These are phyloP conservation scores for Geotrichum ghanense DNA, from an alignment of 805 yeast genomes.

Conservation along the genomic window DNA sequence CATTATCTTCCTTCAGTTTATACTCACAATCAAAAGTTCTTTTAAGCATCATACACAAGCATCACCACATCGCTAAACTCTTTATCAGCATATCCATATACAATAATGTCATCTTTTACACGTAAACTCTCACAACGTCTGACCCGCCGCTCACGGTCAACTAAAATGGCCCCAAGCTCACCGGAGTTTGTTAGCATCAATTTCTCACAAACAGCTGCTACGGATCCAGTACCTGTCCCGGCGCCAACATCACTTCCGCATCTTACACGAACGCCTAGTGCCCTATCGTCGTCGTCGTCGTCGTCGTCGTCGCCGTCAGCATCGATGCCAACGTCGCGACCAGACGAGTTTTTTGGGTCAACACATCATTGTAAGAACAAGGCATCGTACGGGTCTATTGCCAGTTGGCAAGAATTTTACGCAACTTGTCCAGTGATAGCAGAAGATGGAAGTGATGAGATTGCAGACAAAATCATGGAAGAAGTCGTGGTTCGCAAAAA, in stretches of 20 bases:
- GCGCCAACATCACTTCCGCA: too few relatives aligned
- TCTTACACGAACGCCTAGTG: neutral
- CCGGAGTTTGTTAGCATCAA: neutral
- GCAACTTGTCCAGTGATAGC: neutral
- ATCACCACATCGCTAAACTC: neutral
- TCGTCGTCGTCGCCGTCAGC: neutral
- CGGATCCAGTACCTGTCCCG: too few relatives aligned
- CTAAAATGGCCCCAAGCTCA: neutral
- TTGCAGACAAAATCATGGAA: neutral
- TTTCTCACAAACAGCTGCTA: neutral
- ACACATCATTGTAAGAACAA: too few relatives aligned
- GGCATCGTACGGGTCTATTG: neutral
- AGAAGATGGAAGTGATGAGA: conserved; percentile 1
- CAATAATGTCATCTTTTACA: neutral
- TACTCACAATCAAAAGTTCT: neutral
- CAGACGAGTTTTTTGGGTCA: too few relatives aligned
- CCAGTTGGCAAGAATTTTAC: neutral
- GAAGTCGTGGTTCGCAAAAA: neutral
- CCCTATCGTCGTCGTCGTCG: neutral
- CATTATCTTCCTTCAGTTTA: neutral
- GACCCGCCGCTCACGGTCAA: neutral
- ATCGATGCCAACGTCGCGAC: neutral
- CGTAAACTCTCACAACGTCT: neutral
- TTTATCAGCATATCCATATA: neutral
- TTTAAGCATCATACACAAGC: neutral